Percentiles rank a stretch among this genome's conserved stretches.
Conservation (phyloP, 2,329 filamentous ascomycete species). For the Ilyonectria destructans region DNA sequence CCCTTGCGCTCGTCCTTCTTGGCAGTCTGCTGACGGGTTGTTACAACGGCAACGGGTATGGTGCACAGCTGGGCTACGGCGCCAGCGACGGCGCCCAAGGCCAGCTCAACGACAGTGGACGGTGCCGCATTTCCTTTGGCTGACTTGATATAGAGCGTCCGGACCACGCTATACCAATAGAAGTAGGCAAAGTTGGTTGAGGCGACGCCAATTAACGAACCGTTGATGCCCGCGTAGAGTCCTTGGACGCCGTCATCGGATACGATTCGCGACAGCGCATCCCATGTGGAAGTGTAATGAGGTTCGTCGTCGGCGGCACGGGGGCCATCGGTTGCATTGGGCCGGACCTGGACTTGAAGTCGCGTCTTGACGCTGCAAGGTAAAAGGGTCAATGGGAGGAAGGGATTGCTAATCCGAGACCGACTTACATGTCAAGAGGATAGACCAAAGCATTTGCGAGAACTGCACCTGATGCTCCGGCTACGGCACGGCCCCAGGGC, state of each 20-base stretch:
- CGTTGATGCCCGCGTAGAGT: slow-evolving; percentile 91
- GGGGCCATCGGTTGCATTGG: slow-evolving; percentile 69
- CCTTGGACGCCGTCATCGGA: slow-evolving; percentile 85
- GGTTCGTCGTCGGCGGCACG: slow-evolving; percentile 64
- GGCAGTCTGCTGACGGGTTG: slow-evolving; percentile 96
- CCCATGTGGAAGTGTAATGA: slow-evolving; percentile 90
- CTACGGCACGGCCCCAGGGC: slow-evolving; percentile 93
- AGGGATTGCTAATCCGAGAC: background rate
- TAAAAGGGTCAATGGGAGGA: slow-evolving; percentile 3
- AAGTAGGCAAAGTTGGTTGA: slow-evolving; percentile 99
- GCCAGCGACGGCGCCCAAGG: slow-evolving; percentile 88
- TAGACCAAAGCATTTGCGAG: slow-evolving; percentile 97
- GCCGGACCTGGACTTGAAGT: slow-evolving; percentile 89
- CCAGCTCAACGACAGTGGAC: slow-evolving; percentile 86
- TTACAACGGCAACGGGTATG: slow-evolving; percentile 95
- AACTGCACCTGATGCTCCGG: slow-evolving; percentile 93
- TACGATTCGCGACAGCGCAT: slow-evolving; percentile 89
- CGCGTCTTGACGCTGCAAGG: slow-evolving; percentile 89
- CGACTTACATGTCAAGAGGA: slow-evolving; percentile 91
- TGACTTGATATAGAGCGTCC: slow-evolving; percentile 82
- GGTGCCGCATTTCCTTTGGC: slow-evolving; percentile 70
- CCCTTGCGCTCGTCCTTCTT: slow-evolving; percentile 88
- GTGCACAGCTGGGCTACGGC: slow-evolving; percentile 96
- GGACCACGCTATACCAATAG: slow-evolving; percentile 96
- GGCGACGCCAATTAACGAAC: slow-evolving; percentile 90